Conservation (phyloP, 2,329 filamentous ascomycete genomes). For the Pseudocercospora pini-densiflorae region DNA sequence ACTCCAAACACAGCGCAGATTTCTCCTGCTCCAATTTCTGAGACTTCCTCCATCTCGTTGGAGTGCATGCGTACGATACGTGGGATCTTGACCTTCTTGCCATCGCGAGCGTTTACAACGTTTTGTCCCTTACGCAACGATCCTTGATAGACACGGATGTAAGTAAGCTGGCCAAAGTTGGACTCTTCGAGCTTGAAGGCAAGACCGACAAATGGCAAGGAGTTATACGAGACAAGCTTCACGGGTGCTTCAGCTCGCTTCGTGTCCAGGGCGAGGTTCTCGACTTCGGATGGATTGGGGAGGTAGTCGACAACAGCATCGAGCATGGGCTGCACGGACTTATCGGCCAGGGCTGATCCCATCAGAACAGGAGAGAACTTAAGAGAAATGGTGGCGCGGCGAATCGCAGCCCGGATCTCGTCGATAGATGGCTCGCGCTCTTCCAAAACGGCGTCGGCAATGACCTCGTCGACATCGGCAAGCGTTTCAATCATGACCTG, state of each 20-base stretch:
- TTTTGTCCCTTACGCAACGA: conserved; percentile 84
- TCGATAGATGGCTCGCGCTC: conserved; percentile 77
- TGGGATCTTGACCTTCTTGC: conserved; percentile 95
- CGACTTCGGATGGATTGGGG: conserved; percentile 86
- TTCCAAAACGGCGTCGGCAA: conserved; percentile 91
- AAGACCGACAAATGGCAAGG: conserved; percentile 89
- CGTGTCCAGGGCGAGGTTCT: conserved; percentile 87
- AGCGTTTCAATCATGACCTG: conserved; percentile 89
- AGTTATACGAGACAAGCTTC: conserved; percentile 90
- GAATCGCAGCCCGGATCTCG: conserved; percentile 92
- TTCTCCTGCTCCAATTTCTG: conserved; percentile 90
- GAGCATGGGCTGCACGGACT: conserved; percentile 93
- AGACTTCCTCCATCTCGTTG: conserved; percentile 98
- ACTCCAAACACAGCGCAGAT: conserved; percentile 99
- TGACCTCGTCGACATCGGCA: conserved; percentile 97
- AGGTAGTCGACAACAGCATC: conserved; percentile 96
- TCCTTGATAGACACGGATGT: conserved; percentile 98
- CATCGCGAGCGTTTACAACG: conserved; percentile 89
- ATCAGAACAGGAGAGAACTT: conserved; percentile 97
- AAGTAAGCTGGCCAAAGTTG: conserved; percentile 97
- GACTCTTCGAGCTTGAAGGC: conserved; percentile 99
- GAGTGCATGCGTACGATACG: conserved; percentile 99
- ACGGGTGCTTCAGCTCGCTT: conserved; percentile 78
- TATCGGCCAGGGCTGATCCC: conserved; percentile 94
- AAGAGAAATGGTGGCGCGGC: conserved; percentile 81